Percentiles rank a stretch among this genome's conserved stretches.
These are phyloP conservation scores for Myrmaecium sp. DNA, from an alignment of 2,329 filamentous ascomycete species.

Conservation along the genomic window DNA sequence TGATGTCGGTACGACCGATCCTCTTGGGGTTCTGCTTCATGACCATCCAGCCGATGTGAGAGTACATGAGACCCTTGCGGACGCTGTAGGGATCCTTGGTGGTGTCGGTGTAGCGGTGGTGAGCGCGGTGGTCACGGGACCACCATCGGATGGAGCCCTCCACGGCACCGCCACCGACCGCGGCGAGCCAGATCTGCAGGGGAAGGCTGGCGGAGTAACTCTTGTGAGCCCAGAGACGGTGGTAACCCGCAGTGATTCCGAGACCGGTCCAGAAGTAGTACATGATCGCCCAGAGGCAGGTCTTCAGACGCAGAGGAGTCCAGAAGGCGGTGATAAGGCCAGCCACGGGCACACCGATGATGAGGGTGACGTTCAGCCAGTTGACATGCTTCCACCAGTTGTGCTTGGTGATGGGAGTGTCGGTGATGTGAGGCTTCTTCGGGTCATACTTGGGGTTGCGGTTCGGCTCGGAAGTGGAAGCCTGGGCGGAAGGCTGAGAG, in stretches of 20 bases:
- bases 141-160: slow-evolving; percentile 35
- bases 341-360: slow-evolving; percentile 58
- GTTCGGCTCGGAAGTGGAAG: slow-evolving; percentile 34
- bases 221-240: slow-evolving; percentile 55
- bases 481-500: slow-evolving; percentile 27
- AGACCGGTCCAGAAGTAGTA: slow-evolving; percentile 80
- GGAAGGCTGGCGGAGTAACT: slow-evolving; percentile 28
- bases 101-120: slow-evolving; percentile 36
- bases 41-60: slow-evolving; percentile 35
- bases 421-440: slow-evolving; percentile 74
- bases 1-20: slow-evolving; percentile 33
- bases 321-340: slow-evolving; percentile 65
- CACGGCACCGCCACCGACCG: slow-evolving; percentile 30
- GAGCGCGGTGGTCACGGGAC: slow-evolving; percentile 32
- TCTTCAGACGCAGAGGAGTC: slow-evolving; percentile 59
- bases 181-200: slow-evolving; percentile 31
- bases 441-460: slow-evolving; percentile 36
- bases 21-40: slow-evolving; percentile 39
- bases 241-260: slow-evolving; percentile 41
- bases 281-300: slow-evolving; percentile 52
- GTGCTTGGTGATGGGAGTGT: slow-evolving; percentile 58
- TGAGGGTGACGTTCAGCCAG: slow-evolving; percentile 78
- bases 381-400: slow-evolving; percentile 93
- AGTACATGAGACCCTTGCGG: slow-evolving; percentile 34
- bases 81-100: slow-evolving; percentile 36